Evolutionary conservation across 192 early-diverging fungal species (phyloP).

Genomic region (Podila epigama): DNA sequence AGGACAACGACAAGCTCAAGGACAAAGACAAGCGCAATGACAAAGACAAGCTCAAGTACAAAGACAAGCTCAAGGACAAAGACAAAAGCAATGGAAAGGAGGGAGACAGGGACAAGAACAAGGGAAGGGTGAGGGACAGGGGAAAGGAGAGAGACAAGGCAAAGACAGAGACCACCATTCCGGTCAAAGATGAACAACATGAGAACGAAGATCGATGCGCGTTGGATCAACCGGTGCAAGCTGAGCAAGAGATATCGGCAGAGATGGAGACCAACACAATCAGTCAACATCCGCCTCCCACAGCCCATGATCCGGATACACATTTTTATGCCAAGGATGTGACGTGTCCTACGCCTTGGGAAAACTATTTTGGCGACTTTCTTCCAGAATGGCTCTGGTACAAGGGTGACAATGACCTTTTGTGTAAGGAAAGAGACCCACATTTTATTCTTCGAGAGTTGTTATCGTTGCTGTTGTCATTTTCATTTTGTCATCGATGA

Average conservation of each 20-base stretch:
- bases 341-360: conserved; percentile 27
- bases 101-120: no score
- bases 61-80: neutral
- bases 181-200: no score
- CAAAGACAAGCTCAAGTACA: neutral
- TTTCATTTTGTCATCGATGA: no score
- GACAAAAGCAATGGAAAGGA: neutral
- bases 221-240: no score
- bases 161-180: neutral
- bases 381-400: conserved; percentile 28
- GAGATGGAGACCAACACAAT: neutral
- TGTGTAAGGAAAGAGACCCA: no score
- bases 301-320: neutral
- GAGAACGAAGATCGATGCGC: no score
- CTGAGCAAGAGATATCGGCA: no score
- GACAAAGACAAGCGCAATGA: no score
- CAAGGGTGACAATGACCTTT: conserved; percentile 29
- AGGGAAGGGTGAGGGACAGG: neutral
- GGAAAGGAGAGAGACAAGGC: neutral
- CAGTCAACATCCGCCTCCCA: neutral
- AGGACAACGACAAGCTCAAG: neutral
- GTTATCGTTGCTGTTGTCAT: no score
- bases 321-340: conserved; percentile 39
- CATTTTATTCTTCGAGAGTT: no score
- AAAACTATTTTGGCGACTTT: neutral